Base-by-base conservation (phyloP, 2,329 filamentous ascomycete genomes). In the Thielaviopsis musarum region DNA sequence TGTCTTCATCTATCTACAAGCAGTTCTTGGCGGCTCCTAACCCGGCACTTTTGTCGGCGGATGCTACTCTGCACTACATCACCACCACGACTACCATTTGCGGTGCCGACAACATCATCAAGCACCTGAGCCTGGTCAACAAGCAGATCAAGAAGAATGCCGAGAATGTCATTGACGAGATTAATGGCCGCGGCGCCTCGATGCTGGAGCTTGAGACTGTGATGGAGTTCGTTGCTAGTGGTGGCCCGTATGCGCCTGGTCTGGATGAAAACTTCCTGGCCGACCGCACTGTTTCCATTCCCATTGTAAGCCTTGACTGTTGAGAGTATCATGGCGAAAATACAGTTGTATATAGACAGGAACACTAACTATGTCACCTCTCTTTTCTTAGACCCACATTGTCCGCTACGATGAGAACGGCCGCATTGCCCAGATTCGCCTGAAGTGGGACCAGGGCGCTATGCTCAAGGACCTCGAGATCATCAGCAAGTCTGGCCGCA, bases 221-320 rank as follows among this genome's bases (percentile, higher is more conserved):
- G 1, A 73, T 97, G 54, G 86, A 94, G 69, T 96, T 98, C 70
- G 70, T 84, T 60, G 82, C 78, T 63, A 84, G 86, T 64, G 93
- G 91, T 64, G 91, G 90, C 64, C 80, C 85, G 64, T 97, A 93
- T 73, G 79, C 97, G 59, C 91, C 91, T 5, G 83, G 83, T 54
- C 77, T 98, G 55, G 91, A 97, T 67, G 90, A 96, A 75, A 96
- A 96, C 74, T 95, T 97, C 70, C 74, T 98, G 61, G 77, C 87
- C 60, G 90, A 95, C 71, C 85, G 85, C 67, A 81, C 81, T 59
- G 90, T 90, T 63, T 82, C 81, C 57, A 78, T 97, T 64, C 82
- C 88, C 55, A 82, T 95, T 73, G 91, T 96, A 77, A 69, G 86
- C 45, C 7, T 49, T 49, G 7, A 4, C 9, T 19, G 10, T 49